phyloP scores from a whole-genome alignment of 176 grass and related monocot genomes.

The Ampelocalamus luodianensis region DNA sequence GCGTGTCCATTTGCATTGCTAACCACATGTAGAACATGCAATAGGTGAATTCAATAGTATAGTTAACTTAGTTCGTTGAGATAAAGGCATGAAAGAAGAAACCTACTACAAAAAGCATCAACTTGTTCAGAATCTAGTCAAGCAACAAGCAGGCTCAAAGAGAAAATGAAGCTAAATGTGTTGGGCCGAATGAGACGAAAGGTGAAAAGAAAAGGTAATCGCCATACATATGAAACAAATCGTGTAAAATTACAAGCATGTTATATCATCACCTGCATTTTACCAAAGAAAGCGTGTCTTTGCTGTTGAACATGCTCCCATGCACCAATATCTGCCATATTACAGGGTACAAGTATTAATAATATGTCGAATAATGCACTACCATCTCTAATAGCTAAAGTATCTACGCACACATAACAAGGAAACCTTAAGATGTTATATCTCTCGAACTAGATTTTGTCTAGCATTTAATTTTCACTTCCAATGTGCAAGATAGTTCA shows the following conservation, averaged over 20 bases:
- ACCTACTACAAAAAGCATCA: conserved; percentile 4
- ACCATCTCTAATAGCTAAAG: neutral
- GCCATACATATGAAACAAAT: conserved; percentile 10
- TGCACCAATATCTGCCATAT: conserved; percentile 74
- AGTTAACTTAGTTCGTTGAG: neutral
- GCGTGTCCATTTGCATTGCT: neutral
- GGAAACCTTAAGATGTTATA: neutral
- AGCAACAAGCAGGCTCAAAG: conserved; percentile 28
- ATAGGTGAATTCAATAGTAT: neutral
- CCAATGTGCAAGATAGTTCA: neutral
- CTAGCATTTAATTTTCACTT: neutral
- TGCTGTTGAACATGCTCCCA: conserved; percentile 95
- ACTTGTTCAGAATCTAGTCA: neutral
- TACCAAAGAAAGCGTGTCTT: conserved; percentile 89
- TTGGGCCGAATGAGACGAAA: neutral
- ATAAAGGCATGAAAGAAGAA: conserved; percentile 8
- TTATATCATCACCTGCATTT: conserved; percentile 82
- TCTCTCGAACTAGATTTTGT: neutral
- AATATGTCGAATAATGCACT: conserved; percentile 13
- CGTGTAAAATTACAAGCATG: conserved; percentile 16
- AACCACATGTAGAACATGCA: neutral
- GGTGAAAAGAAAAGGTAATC: neutral
- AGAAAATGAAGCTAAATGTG: neutral
- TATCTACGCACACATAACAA: neutral
- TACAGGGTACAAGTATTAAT: neutral